Evolutionary conservation across 768 basidiomycete species (phyloP), one percentile per base, ranked within the genome.

Genomic region (Tremella yokohamensis): DNA sequence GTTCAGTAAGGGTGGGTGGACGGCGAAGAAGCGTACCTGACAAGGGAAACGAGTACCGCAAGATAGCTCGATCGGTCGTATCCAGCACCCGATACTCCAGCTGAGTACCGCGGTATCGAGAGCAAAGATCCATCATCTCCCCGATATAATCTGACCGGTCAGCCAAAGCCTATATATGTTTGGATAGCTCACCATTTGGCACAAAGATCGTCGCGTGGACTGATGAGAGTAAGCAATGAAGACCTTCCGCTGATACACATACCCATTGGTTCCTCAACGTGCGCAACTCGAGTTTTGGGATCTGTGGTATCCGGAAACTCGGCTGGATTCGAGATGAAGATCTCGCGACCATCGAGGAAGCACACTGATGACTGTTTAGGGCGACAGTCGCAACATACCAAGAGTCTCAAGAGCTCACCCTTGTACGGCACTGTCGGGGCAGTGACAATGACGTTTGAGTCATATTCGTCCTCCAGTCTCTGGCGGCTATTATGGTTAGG

Each of bases 371-470:
- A 18, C 8, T 66, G 60, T 61, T 44, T 8, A 19, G 15, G 39
- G 8, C 3, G 44, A 16, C 18, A 22, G n/a, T 9, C 8, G 40
- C 12, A n/a, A n/a, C 29, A 34, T 34, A 11, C 29, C 29, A 11
- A 47, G 26, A 18, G 16, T 11, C 6, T 34, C 4, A 11, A 25
- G 13, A 11, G 60, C 77, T 64, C 53, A 89, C 92, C 78, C 80
- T 90, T 88, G 76, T 91, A 92, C 24, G 94, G 92, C 18, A 98
- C 94, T 1, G 92, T 92, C 0, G 96, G 96, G 2, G 92, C 88
- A 11, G 96, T 99, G 55, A 98, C 84, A 65, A 98, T 91, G 57
- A 98, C 85, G 69, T 88, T 91, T 29, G 92, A 89, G 57, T 90
- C 86, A 66, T 96, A 91, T 75, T 99, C 96, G 66, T 99, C 96